These are phyloP conservation scores for Aspergillus sclerotiicarbonarius DNA, from an alignment of 495 filamentous ascomycete species.

Conservation along the genomic window DNA sequence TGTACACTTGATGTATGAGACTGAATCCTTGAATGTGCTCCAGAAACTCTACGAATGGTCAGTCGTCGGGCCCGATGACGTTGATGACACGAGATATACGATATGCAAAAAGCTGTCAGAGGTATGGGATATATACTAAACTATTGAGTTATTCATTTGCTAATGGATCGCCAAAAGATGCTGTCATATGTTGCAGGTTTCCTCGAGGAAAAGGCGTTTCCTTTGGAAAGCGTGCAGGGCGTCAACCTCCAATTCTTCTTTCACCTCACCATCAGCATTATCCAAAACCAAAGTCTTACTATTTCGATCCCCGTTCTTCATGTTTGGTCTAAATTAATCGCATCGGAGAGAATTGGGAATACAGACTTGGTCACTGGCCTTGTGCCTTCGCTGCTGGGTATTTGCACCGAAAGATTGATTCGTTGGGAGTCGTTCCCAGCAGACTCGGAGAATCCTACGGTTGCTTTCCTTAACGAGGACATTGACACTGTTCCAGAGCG, in stretches of 20 bases:
- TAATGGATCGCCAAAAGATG: slow-evolving; percentile 52
- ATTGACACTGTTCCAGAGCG: slow-evolving; percentile 92
- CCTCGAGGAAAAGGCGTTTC: slow-evolving; percentile 69
- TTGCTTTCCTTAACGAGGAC: slow-evolving; percentile 83
- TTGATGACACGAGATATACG: slow-evolving; percentile 88
- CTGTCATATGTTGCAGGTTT: slow-evolving; percentile 80
- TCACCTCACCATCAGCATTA: slow-evolving; percentile 71
- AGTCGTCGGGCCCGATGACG: slow-evolving; percentile 69
- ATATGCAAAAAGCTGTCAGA: slow-evolving; percentile 93
- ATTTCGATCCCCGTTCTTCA: slow-evolving; percentile 92
- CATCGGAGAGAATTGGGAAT: slow-evolving; percentile 60
- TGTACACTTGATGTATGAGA: slow-evolving; percentile 73
- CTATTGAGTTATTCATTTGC: background rate
- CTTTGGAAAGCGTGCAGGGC: slow-evolving; percentile 49
- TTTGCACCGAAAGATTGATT: slow-evolving; percentile 72
- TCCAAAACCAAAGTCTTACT: slow-evolving; percentile 81
- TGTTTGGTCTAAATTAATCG: slow-evolving; percentile 78
- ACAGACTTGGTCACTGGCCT: slow-evolving; percentile 66
- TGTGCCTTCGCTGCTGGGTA: slow-evolving; percentile 72
- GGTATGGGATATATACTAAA: slow-evolving; percentile 43
- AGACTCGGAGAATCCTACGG: slow-evolving; percentile 73
- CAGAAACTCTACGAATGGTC: slow-evolving; percentile 80
- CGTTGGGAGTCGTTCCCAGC: slow-evolving; percentile 83
- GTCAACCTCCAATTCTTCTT: slow-evolving; percentile 75
- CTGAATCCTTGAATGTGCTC: slow-evolving; percentile 68